Evolutionary conservation across 345 rosid genomes (phyloP), one percentile per base, ranked within the genome.

Genomic region (Acer campestre): DNA sequence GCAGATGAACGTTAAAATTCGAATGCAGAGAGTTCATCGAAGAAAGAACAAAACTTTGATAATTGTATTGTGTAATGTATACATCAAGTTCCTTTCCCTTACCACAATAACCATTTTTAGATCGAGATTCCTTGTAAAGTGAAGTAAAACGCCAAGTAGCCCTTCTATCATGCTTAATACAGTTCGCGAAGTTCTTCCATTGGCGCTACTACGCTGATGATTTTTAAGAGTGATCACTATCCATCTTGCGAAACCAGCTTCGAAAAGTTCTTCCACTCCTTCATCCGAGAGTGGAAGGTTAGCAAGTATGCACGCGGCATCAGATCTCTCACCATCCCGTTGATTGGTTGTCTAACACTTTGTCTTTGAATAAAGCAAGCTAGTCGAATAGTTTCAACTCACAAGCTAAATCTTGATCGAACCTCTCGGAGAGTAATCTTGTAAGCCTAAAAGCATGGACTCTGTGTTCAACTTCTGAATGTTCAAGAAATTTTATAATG

Each of bases 251-350:
- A 86, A 84, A 71, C 81, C 67, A 78, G 86, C 64, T 16, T 68
- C 87, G 1, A 86, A 53, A 63, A 82, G 80, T 59, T 74, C 61
- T 78, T 79, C 78, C 72, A 82, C 73, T 79, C 80, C 80, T 59
- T 80, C 77, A 18, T 75, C 83, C 1, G 78, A 67, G 75, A 84
- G 80, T 4, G 81, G 83, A 66, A 86, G 81, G 75, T 84, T 84
- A 67, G 84, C 85, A 67, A 86, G 84, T 73, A 84, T 80, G 76
- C 85, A 56, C 29, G 86, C 85, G 25, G 84, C 74, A 76, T 86
- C 84, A 20, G 84, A 86, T 81, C 82, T 86, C 81, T 86, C 89
- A 53, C 79, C 75, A 29, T 76, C 83, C 83, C 17, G 78, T 62
- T 44, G 89, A 82, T 53, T 77, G 63, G 65, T 71, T 35, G 73